Conservation (phyloP, 2,329 filamentous ascomycete genomes). For the Harringtonia aguacate region DNA sequence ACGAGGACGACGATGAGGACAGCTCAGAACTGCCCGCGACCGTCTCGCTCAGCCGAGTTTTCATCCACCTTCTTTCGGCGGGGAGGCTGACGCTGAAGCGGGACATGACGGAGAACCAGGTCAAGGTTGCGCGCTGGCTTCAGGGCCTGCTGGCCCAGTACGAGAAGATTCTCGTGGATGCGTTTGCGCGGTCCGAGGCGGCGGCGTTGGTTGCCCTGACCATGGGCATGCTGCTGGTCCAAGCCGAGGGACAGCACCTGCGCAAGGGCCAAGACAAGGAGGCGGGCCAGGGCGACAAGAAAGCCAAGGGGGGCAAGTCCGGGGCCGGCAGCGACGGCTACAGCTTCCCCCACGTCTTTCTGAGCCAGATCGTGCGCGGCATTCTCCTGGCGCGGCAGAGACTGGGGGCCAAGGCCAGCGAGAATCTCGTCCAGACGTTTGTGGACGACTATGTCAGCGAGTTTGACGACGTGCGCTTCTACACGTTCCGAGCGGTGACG, state of each 20-base stretch:
- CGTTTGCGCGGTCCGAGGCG: constrained; percentile 50
- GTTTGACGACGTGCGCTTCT: constrained; percentile 77
- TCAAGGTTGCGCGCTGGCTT: constrained; percentile 67
- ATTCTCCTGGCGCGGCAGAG: constrained; percentile 38
- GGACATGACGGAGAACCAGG: constrained; percentile 59
- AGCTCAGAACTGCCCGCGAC: constrained; percentile 51
- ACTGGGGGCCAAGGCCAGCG: constrained; percentile 3
- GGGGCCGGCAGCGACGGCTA: constrained; percentile 21
- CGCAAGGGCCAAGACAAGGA: constrained; percentile 42
- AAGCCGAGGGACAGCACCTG: constrained; percentile 60
- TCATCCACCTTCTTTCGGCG: constrained; percentile 67
- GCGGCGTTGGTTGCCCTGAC: constrained; percentile 64
- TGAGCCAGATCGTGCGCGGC: constrained; percentile 51
- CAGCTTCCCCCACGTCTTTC: constrained; percentile 57
- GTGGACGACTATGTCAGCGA: constrained; percentile 66
- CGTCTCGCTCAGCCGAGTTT: constrained; percentile 77
- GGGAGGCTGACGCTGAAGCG: constrained; percentile 59
- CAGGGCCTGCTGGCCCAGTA: constrained; percentile 65
- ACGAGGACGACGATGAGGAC: constrained; percentile 10
- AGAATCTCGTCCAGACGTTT: constrained; percentile 56
- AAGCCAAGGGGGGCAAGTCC: neutral
- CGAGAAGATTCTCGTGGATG: constrained; percentile 46
- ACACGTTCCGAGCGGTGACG: constrained; percentile 60
- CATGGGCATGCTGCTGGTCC: constrained; percentile 72
- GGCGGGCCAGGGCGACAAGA: neutral